Evolutionary conservation across 352 stramenopile genomes (phyloP).

Genomic region (Globisporangium orthogonon): DNA sequence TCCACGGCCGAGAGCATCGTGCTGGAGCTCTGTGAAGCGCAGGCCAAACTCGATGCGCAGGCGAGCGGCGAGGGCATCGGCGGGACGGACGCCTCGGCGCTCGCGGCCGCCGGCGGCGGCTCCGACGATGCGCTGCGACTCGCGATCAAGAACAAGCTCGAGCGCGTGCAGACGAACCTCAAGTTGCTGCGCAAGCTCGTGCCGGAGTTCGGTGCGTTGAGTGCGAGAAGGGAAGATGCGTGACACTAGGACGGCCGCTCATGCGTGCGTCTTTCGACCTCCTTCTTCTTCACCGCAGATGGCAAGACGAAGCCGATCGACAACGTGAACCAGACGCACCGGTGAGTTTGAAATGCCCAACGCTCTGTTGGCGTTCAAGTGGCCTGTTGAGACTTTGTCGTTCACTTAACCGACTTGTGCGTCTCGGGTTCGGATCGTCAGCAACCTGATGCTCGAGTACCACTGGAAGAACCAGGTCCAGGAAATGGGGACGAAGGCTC

Average conservation of each 20-base stretch:
- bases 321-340: conserved; percentile 77
- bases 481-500: conserved; percentile 78
- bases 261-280: not conserved
- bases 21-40: conserved; percentile 70
- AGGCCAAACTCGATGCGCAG: conserved; percentile 48
- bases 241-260: conserved; percentile 1
- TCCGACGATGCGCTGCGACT: conserved; percentile 66
- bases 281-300: conserved; percentile 22
- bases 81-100: conserved; percentile 4
- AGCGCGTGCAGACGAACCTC: conserved; percentile 84
- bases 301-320: conserved; percentile 86
- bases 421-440: conserved; percentile 2
- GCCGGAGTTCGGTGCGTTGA: conserved; percentile 65
- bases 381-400: not conserved
- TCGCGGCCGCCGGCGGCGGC: conserved; percentile 1
- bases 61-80: conserved; percentile 6
- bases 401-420: not conserved
- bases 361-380: not conserved
- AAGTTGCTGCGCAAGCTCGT: conserved; percentile 80
- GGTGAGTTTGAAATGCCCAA: conserved; percentile 16
- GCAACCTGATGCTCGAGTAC: conserved; percentile 86
- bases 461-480: conserved; percentile 88
- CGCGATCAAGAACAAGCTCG: conserved; percentile 79
- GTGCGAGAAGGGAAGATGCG: not conserved
- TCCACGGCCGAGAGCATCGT: conserved; percentile 85